Percentiles rank a stretch among this genome's conserved stretches.
Evolutionary conservation across 345 rosid species (phyloP).

Genomic region (Microthlaspi erraticum): DNA sequence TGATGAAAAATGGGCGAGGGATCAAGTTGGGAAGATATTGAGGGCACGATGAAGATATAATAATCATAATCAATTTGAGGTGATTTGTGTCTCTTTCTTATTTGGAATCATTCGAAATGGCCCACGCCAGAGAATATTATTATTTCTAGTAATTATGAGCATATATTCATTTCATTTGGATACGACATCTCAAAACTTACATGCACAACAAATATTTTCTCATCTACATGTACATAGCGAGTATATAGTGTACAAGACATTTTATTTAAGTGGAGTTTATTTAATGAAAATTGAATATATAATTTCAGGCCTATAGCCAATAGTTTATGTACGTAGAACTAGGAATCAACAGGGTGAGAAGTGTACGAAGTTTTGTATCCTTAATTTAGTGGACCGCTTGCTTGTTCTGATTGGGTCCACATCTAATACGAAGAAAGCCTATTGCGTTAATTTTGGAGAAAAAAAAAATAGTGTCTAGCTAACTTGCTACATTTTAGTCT

Average conservation of each 20-base stretch:
- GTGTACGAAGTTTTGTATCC: neutral
- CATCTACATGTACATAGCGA: neutral
- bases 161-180: slow-evolving; percentile 33
- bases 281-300: neutral
- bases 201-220: slow-evolving; percentile 14
- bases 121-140: slow-evolving; percentile 78
- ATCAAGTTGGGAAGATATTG: slow-evolving; percentile 49
- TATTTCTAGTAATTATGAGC: slow-evolving; percentile 48
- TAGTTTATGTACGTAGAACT: slow-evolving; percentile 6
- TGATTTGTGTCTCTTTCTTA: slow-evolving; percentile 61
- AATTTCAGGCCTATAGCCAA: neutral
- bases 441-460: too few relatives aligned
- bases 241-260: neutral
- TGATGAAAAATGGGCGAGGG: slow-evolving; percentile 43
- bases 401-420: neutral
- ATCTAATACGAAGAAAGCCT: too few relatives aligned
- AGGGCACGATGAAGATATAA: slow-evolving; percentile 46
- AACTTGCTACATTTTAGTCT: too few relatives aligned
- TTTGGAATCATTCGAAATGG: slow-evolving; percentile 61
- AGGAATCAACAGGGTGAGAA: slow-evolving; percentile 1
- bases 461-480: too few relatives aligned
- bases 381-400: slow-evolving; percentile 8
- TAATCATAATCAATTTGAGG: slow-evolving; percentile 42
- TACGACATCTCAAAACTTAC: slow-evolving; percentile 30
- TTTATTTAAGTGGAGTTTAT: neutral